Evolutionary conservation across 2,329 filamentous ascomycete genomes (phyloP).

Genomic region (Diaporthe helianthi): DNA sequence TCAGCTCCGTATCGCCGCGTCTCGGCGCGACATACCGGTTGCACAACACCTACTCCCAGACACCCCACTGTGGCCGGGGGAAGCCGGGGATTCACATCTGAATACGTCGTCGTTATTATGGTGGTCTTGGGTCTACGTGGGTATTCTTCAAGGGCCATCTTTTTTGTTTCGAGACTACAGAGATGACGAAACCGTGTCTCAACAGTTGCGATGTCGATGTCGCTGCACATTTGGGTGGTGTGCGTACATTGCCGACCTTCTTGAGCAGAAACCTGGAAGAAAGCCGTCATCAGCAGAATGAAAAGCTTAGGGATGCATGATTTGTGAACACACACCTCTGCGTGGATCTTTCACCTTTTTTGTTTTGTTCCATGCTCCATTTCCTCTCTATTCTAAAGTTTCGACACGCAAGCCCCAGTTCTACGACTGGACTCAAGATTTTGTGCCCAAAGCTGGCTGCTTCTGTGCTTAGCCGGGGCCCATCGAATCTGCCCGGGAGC

Average conservation of each 20-base stretch:
- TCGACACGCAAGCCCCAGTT: neutral
- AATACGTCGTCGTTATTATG: neutral
- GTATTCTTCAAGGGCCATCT: neutral
- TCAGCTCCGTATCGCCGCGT: slow-evolving; percentile 27
- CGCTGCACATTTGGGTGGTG: no score
- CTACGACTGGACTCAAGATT: neutral
- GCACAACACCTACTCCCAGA: neutral
- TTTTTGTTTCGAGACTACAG: neutral
- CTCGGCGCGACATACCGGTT: slow-evolving; percentile 27
- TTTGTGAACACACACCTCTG: neutral
- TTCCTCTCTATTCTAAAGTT: neutral
- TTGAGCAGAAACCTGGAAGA: neutral
- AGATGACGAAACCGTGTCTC: neutral
- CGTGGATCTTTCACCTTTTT: neutral
- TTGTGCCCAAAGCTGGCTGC: neutral
- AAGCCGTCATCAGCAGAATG: neutral
- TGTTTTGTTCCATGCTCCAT: neutral
- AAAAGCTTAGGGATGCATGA: neutral
- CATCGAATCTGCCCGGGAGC: neutral
- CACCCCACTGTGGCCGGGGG: neutral
- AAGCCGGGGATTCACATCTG: neutral
- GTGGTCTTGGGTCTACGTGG: slow-evolving; percentile 5
- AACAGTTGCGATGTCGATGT: slow-evolving; percentile 9
- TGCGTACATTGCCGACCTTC: neutral
- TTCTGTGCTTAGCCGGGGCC: neutral